Conservation (phyloP, 1,284 basidiomycete species). For the Cutaneotrichosporon cutaneum region DNA sequence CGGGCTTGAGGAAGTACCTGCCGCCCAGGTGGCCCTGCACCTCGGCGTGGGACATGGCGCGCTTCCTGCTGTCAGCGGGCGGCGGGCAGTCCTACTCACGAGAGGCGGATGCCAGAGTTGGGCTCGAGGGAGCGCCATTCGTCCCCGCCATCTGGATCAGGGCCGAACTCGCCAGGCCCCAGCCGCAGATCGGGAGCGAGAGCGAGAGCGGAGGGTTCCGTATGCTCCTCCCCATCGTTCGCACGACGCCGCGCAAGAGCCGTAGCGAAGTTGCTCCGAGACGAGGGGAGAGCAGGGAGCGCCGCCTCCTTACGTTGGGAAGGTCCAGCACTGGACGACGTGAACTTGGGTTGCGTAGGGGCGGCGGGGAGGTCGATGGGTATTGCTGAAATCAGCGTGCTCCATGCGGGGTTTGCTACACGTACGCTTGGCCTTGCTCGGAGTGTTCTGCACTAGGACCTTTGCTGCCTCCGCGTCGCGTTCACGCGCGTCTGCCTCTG, state of each 20-base stretch:
- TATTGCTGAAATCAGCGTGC: background rate
- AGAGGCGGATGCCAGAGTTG: slow-evolving; percentile 62
- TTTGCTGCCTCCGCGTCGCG: slow-evolving; percentile 1
- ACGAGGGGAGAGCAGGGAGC: background rate
- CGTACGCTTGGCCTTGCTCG: slow-evolving; percentile 1
- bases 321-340: background rate
- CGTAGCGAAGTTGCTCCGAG: background rate
- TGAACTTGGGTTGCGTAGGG: background rate
- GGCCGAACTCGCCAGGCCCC: slow-evolving; percentile 66
- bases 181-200: slow-evolving; percentile 59
- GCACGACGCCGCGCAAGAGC: background rate
- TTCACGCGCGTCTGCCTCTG: background rate
- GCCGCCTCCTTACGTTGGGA: background rate
- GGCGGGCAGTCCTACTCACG: slow-evolving; percentile 58
- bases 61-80: slow-evolving; percentile 59
- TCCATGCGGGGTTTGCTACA: background rate
- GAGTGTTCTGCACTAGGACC: slow-evolving; percentile 3
- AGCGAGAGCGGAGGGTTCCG: background rate
- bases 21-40: slow-evolving; percentile 79
- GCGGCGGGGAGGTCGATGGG: background rate
- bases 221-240: background rate
- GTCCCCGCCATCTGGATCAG: slow-evolving; percentile 46
- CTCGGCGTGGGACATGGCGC: slow-evolving; percentile 69
- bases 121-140: slow-evolving; percentile 23
- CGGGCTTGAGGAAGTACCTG: slow-evolving; percentile 82